phyloP scores from a whole-genome alignment of 192 early-diverging fungal species.

The Radiomyces spectabilis region DNA sequence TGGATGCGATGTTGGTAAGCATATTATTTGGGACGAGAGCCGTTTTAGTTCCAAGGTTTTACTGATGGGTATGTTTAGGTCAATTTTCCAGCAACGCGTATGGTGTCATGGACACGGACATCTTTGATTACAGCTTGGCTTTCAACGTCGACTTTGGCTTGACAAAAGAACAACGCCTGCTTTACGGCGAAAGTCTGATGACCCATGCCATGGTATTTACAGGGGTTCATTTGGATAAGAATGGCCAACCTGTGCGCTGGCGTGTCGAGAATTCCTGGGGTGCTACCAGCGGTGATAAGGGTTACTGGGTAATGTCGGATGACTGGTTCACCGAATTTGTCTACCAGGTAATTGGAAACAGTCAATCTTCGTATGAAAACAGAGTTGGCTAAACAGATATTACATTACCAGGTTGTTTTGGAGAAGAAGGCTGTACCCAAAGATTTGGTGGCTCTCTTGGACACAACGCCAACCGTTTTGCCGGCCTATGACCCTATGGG shows the following conservation, averaged over 20 bases:
- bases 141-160: constrained; percentile 53
- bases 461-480: constrained; percentile 56
- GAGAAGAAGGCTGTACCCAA: constrained; percentile 56
- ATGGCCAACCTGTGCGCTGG: constrained; percentile 62
- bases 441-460: constrained; percentile 50
- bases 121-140: constrained; percentile 57
- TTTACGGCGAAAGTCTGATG: constrained; percentile 68
- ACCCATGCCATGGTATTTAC: constrained; percentile 80
- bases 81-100: constrained; percentile 45
- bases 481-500: constrained; percentile 79
- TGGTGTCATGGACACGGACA: constrained; percentile 54
- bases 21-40: no score
- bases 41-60: no score
- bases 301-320: constrained; percentile 73
- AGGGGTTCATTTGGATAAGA: constrained; percentile 60
- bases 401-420: constrained; percentile 67
- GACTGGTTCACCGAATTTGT: constrained; percentile 73
- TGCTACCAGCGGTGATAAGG: constrained; percentile 56
- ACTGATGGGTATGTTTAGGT: no score
- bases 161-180: constrained; percentile 61
- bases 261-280: constrained; percentile 70
- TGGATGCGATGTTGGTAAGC: constrained; percentile 60
- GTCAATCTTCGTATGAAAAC: no score
- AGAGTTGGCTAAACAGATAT: no score
- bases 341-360: constrained; percentile 48